phyloP scores from a whole-genome alignment of 1,284 basidiomycete species.

The Testicularia cyperi region DNA sequence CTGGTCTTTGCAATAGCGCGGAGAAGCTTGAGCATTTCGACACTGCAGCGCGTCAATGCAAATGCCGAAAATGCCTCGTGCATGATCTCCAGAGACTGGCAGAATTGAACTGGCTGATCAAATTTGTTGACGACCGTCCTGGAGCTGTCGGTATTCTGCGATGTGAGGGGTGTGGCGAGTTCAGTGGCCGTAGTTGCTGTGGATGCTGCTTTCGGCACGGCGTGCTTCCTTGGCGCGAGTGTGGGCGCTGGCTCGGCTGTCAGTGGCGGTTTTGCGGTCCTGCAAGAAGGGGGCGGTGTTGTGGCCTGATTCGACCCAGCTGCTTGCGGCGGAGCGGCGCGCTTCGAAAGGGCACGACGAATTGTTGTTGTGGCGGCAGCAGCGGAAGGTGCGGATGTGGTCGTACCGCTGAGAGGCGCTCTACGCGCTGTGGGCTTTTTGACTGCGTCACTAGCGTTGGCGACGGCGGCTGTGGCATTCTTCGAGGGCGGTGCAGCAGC shows the following conservation, averaged over 20 bases:
- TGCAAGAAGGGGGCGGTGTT: too few relatives aligned
- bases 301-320: too few relatives aligned
- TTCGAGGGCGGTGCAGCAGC: constrained; percentile 1
- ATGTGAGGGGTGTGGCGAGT: neutral
- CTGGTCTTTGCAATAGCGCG: neutral
- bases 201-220: too few relatives aligned
- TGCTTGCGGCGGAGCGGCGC: constrained; percentile 14
- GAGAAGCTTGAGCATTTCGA: constrained; percentile 36
- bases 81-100: constrained; percentile 14
- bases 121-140: neutral
- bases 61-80: constrained; percentile 32
- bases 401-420: too few relatives aligned
- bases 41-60: constrained; percentile 25
- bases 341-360: constrained; percentile 10
- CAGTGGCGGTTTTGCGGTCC: too few relatives aligned
- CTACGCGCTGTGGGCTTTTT: too few relatives aligned
- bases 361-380: neutral
- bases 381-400: too few relatives aligned
- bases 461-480: neutral
- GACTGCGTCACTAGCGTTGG: too few relatives aligned
- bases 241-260: too few relatives aligned
- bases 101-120: constrained; percentile 26
- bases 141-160: neutral
- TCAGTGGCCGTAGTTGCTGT: too few relatives aligned
- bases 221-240: too few relatives aligned